Conservation (phyloP, 805 yeast species). For the Metschnikowia kofuensis region DNA sequence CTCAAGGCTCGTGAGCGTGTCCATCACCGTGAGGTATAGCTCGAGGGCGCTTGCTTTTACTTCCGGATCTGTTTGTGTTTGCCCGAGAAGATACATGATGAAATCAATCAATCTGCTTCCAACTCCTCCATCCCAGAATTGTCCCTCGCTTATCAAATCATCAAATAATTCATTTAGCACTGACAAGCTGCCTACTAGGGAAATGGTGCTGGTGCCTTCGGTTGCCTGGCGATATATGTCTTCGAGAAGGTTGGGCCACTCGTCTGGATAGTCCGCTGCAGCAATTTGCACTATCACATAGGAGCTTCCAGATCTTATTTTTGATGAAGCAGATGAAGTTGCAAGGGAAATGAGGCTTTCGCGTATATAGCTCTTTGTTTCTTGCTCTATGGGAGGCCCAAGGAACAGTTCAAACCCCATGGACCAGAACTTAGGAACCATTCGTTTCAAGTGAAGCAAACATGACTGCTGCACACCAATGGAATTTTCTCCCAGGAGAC, state of each 20-base stretch:
- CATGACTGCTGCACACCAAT: constrained; percentile 56
- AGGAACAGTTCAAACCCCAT: constrained; percentile 72
- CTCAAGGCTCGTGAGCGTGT: constrained; percentile 52
- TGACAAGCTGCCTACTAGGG: constrained; percentile 52
- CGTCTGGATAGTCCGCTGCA: constrained; percentile 89
- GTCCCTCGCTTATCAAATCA: constrained; percentile 82
- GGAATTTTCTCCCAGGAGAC: constrained; percentile 26
- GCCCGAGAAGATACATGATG: constrained; percentile 41
- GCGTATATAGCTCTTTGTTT: constrained; percentile 52
- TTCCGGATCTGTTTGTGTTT: constrained; percentile 23
- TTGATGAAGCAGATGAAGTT: constrained; percentile 44
- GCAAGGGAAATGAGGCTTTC: constrained; percentile 47
- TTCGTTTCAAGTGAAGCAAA: constrained; percentile 61
- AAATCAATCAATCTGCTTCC: constrained; percentile 54
- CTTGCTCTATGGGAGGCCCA: constrained; percentile 61
- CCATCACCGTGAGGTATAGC: constrained; percentile 51
- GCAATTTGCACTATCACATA: constrained; percentile 82
- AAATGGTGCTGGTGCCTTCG: constrained; percentile 25
- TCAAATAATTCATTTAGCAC: constrained; percentile 77
- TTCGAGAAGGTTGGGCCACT: constrained; percentile 76
- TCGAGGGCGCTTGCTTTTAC: constrained; percentile 48
- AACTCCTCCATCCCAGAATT: constrained; percentile 74
- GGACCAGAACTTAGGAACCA: constrained; percentile 77
- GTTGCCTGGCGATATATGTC: constrained; percentile 44
- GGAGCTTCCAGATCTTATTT: constrained; percentile 63